phyloP scores from a whole-genome alignment of 257 asterid genomes.

The Solanum rostratum region DNA sequence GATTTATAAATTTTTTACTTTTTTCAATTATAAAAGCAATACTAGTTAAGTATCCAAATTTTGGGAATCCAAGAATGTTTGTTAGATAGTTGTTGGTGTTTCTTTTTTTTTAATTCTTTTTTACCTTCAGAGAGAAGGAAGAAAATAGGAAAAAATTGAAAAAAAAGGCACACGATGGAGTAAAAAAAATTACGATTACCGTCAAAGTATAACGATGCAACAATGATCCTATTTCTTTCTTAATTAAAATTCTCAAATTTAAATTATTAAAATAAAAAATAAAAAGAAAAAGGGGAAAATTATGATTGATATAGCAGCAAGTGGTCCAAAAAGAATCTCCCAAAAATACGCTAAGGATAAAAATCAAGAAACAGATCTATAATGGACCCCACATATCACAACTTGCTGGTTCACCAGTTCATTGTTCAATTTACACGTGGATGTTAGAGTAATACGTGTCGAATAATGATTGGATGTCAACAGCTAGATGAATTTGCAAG shows the following conservation, averaged over 20 bases:
- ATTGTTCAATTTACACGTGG: constrained; percentile 6
- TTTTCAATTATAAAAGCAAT: background rate
- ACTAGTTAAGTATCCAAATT: background rate
- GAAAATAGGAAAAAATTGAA: background rate
- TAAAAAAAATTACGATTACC: background rate
- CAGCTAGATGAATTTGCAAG: constrained; percentile 10
- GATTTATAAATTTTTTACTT: too few relatives aligned
- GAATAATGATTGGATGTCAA: background rate
- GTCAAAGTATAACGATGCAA: too few relatives aligned
- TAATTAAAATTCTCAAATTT: too few relatives aligned
- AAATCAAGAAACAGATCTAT: background rate
- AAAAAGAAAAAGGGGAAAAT: background rate
- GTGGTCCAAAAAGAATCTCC: constrained; percentile 8
- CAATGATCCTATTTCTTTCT: too few relatives aligned
- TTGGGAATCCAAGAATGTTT: background rate
- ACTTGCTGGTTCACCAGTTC: constrained; percentile 1
- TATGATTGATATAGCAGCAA: background rate
- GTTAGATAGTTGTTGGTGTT: background rate
- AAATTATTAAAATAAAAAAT: too few relatives aligned
- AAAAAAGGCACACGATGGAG: background rate
- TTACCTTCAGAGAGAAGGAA: background rate
- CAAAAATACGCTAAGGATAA: constrained; percentile 3
- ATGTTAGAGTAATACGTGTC: constrained; percentile 5
- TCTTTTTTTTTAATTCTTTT: too few relatives aligned
- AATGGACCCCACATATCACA: constrained; percentile 4